Evolutionary conservation across 164 flowering plant species (phyloP).

Genomic region (Kingdonia uniflora): DNA sequence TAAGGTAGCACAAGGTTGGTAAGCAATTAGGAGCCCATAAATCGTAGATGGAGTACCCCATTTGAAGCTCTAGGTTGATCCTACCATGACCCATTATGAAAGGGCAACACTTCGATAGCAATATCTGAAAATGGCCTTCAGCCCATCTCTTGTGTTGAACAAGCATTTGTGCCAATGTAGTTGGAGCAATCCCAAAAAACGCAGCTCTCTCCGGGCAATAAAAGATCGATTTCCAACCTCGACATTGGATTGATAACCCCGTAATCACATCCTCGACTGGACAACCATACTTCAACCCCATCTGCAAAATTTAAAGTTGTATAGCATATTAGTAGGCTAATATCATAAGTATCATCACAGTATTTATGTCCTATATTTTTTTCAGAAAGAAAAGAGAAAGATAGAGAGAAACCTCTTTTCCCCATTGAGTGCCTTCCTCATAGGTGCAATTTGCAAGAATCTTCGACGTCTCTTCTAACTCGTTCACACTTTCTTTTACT

Average conservation of each 20-base stretch:
- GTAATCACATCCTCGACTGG: conserved; percentile 61
- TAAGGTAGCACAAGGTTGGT: conserved; percentile 38
- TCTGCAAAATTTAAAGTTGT: conserved; percentile 19
- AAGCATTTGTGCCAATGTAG: conserved; percentile 33
- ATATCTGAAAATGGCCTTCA: conserved; percentile 63
- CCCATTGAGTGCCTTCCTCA: conserved; percentile 52
- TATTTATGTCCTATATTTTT: too few relatives aligned
- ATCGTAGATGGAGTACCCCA: conserved; percentile 39
- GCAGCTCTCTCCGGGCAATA: conserved; percentile 32
- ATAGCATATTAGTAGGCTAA: not conserved
- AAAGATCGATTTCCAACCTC: conserved; percentile 60
- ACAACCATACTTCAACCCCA: conserved; percentile 58
- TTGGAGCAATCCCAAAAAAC: conserved; percentile 50
- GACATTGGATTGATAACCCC: conserved; percentile 49
- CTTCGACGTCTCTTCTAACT: conserved; percentile 33
- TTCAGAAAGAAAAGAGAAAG: conserved; percentile 5
- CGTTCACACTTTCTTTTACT: conserved; percentile 13
- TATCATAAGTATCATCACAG: too few relatives aligned
- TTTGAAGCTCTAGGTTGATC: conserved; percentile 33
- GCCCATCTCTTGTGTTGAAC: conserved; percentile 78
- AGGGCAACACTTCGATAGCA: conserved; percentile 43
- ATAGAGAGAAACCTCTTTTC: conserved; percentile 38
- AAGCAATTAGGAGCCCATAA: conserved; percentile 50
- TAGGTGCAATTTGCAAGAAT: conserved; percentile 38
- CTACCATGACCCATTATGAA: conserved; percentile 33